These are phyloP conservation scores for Gossypium australe DNA, from an alignment of 345 rosid genomes.

Conservation along the genomic window DNA sequence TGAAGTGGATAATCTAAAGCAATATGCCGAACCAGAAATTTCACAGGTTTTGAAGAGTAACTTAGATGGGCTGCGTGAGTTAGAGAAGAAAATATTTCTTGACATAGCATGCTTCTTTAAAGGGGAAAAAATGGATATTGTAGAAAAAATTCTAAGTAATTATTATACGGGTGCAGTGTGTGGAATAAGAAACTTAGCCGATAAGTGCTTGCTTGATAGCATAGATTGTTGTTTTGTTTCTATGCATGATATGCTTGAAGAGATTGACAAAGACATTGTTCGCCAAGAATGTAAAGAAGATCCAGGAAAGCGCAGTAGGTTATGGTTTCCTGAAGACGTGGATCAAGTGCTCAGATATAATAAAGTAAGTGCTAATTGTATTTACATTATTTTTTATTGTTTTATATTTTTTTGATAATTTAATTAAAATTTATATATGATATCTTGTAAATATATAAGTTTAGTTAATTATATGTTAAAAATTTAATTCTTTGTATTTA, in stretches of 20 bases:
- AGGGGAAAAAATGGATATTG: not conserved
- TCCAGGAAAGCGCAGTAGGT: constrained; percentile 21
- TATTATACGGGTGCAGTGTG: not conserved
- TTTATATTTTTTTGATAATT: too few relatives aligned
- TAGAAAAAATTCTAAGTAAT: not conserved
- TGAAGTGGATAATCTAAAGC: not conserved
- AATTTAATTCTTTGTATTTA: too few relatives aligned
- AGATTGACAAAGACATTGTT: not conserved
- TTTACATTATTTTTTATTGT: not conserved
- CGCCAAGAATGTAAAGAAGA: constrained; percentile 7
- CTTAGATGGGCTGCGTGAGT: not conserved
- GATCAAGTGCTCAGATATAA: constrained; percentile 14
- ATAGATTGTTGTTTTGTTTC: not conserved
- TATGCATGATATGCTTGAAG: not conserved
- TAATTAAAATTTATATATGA: too few relatives aligned
- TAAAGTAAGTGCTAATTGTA: constrained; percentile 1
- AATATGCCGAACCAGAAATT: not conserved
- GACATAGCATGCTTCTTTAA: not conserved
- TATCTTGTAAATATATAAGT: too few relatives aligned
- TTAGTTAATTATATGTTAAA: too few relatives aligned
- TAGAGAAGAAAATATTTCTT: not conserved
- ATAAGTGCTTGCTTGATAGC: not conserved
- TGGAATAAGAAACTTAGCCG: not conserved
- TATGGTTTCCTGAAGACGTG: constrained; percentile 12
- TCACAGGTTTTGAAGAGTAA: not conserved